Percentiles rank a stretch among this genome's conserved stretches.
phyloP scores from a whole-genome alignment of 2,329 filamentous ascomycete species.

The Aspergillus melleus region DNA sequence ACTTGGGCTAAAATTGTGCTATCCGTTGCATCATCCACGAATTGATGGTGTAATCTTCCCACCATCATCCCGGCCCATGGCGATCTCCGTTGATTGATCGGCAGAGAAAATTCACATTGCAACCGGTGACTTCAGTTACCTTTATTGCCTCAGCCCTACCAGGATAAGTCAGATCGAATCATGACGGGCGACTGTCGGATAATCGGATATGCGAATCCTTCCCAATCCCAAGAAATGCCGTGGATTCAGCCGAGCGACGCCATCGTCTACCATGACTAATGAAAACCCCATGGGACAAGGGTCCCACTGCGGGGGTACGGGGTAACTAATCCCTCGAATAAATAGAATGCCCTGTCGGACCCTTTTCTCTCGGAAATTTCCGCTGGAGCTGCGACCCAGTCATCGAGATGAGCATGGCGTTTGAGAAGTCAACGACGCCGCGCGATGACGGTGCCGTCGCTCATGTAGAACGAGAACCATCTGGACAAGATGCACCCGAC shows the following conservation, averaged over 20 bases:
- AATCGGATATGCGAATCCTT: neutral
- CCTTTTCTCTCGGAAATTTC: neutral
- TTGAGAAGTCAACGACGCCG: neutral
- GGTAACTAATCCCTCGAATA: conserved; percentile 3
- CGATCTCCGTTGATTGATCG: neutral
- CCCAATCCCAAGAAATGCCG: conserved; percentile 1
- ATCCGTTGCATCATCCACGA: neutral
- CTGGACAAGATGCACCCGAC: neutral
- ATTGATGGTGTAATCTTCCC: neutral
- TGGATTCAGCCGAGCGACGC: conserved; percentile 1
- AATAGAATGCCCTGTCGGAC: neutral
- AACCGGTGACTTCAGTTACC: no score
- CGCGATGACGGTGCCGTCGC: neutral
- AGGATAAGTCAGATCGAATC: neutral
- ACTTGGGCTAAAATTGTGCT: no score
- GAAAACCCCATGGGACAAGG: conserved; percentile 18
- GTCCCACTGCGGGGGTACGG: conserved; percentile 18
- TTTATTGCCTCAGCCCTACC: neutral
- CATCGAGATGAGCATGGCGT: conserved; percentile 1
- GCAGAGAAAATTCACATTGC: no score
- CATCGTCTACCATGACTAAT: conserved; percentile 20
- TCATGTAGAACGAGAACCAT: neutral
- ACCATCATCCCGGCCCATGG: neutral
- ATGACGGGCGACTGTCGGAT: neutral
- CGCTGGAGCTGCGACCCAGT: neutral